Conservation (phyloP, 768 basidiomycete species). For the Phanerodontia chrysosporium region DNA sequence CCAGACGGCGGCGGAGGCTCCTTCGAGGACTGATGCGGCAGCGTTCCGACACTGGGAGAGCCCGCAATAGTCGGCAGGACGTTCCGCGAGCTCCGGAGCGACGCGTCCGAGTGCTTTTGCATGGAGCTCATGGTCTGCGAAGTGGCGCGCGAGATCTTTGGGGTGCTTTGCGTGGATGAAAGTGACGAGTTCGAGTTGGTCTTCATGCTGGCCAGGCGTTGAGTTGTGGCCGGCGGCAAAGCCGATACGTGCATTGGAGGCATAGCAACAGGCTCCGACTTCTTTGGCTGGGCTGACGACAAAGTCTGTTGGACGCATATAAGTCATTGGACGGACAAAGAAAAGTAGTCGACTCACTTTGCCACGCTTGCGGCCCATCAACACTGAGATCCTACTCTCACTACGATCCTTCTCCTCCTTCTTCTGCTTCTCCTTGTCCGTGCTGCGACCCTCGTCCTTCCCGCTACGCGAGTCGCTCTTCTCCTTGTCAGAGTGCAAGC, state of each 20-base stretch:
- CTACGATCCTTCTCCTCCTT: slow-evolving; percentile 82
- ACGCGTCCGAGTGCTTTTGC: slow-evolving; percentile 83
- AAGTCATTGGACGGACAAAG: slow-evolving; percentile 2
- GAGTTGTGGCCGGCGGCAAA: slow-evolving; percentile 74
- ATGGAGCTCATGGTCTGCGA: slow-evolving; percentile 82
- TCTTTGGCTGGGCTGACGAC: slow-evolving; percentile 78
- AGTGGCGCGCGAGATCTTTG: slow-evolving; percentile 57
- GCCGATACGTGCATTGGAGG: slow-evolving; percentile 92
- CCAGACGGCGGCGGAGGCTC: slow-evolving; percentile 54
- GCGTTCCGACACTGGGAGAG: slow-evolving; percentile 81
- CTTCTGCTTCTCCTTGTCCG: slow-evolving; percentile 57
- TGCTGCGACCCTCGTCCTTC: slow-evolving; percentile 53
- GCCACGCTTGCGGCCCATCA: slow-evolving; percentile 87
- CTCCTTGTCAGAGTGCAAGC: slow-evolving; percentile 59
- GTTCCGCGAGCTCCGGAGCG: slow-evolving; percentile 61
- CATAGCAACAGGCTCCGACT: slow-evolving; percentile 60
- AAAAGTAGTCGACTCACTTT: slow-evolving; percentile 53
- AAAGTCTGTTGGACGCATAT: slow-evolving; percentile 55
- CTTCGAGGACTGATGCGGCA: slow-evolving; percentile 49
- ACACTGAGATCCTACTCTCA: slow-evolving; percentile 82
- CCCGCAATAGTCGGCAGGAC: slow-evolving; percentile 90
- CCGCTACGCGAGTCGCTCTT: slow-evolving; percentile 43
- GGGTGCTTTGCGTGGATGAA: slow-evolving; percentile 38
- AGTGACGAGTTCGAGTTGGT: slow-evolving; percentile 42
- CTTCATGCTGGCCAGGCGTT: slow-evolving; percentile 82